Evolutionary conservation across 1,284 basidiomycete genomes (phyloP).

Genomic region (Malassezia obtusa): DNA sequence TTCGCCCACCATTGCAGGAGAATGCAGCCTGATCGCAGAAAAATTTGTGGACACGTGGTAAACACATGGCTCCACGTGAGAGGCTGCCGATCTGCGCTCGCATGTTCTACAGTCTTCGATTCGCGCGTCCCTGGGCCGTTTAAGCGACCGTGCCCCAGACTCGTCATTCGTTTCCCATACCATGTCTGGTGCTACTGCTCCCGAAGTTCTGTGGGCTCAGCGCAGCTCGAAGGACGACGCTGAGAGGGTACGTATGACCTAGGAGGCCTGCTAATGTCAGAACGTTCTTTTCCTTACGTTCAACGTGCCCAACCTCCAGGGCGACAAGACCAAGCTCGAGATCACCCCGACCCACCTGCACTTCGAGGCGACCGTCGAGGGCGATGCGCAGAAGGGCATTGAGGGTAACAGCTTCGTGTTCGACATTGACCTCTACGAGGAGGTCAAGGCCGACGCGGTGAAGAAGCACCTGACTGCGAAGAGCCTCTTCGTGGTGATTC

Average conservation of each 20-base stretch:
- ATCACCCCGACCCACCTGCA: constrained; percentile 31
- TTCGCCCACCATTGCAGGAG: constrained; percentile 3
- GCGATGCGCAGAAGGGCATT: constrained; percentile 36
- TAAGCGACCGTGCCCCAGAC: not conserved
- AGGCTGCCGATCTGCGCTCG: not conserved
- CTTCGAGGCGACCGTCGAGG: constrained; percentile 32
- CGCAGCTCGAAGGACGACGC: constrained; percentile 34
- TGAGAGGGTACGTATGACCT: constrained; percentile 26
- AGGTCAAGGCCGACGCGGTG: constrained; percentile 38
- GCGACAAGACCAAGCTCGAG: constrained; percentile 40
- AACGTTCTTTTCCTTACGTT: constrained; percentile 46
- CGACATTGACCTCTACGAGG: constrained; percentile 43
- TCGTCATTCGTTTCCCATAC: not conserved
- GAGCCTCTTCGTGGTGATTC: constrained; percentile 38
- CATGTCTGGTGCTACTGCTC: constrained; percentile 29
- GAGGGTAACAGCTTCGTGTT: constrained; percentile 37
- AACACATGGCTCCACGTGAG: not conserved
- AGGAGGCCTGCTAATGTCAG: not conserved
- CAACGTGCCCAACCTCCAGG: constrained; percentile 45
- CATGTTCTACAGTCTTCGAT: constrained; percentile 22
- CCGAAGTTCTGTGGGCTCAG: constrained; percentile 48
- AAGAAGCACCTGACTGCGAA: constrained; percentile 44
- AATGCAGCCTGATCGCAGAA: not conserved
- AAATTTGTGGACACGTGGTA: constrained; percentile 9
- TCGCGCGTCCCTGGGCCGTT: constrained; percentile 5